Evolutionary conservation across 2,329 filamentous ascomycete species (phyloP).

Genomic region (Ilyonectria mors-panacis): DNA sequence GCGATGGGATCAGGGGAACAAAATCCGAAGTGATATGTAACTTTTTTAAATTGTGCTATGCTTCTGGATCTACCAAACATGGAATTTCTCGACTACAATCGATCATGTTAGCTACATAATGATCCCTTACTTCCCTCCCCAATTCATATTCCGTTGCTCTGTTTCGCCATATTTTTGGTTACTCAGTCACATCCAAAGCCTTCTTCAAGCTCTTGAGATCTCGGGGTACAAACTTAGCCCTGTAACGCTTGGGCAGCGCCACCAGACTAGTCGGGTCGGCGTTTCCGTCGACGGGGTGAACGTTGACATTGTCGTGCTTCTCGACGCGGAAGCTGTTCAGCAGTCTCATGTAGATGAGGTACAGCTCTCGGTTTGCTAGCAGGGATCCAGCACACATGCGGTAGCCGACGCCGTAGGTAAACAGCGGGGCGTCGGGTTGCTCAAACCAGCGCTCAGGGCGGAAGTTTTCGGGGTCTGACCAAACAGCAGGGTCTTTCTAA

Average conservation of each 20-base stretch:
- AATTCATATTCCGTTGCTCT: not conserved
- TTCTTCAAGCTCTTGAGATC: conserved; percentile 38
- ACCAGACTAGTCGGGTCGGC: conserved; percentile 75
- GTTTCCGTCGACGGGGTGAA: conserved; percentile 72
- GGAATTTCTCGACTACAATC: not conserved
- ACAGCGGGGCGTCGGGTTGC: conserved; percentile 74
- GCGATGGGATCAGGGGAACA: too few species aligned
- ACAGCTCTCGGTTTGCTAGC: conserved; percentile 75
- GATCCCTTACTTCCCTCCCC: not conserved
- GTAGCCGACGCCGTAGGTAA: conserved; percentile 77
- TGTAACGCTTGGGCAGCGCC: conserved; percentile 71
- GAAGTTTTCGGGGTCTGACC: conserved; percentile 69
- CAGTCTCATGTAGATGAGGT: conserved; percentile 74
- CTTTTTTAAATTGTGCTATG: not conserved
- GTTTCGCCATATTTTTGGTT: not conserved
- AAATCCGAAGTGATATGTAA: not conserved
- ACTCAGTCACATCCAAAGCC: conserved; percentile 28
- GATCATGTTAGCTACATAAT: not conserved
- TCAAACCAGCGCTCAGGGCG: conserved; percentile 69
- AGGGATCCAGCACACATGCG: conserved; percentile 74
- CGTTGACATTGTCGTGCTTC: conserved; percentile 67
- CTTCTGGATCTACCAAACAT: not conserved
- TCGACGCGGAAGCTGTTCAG: conserved; percentile 73
- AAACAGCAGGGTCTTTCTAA: conserved; percentile 39
- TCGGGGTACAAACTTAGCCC: conserved; percentile 71